phyloP scores from a whole-genome alignment of 768 basidiomycete species.

The Lyophyllum shimeji region DNA sequence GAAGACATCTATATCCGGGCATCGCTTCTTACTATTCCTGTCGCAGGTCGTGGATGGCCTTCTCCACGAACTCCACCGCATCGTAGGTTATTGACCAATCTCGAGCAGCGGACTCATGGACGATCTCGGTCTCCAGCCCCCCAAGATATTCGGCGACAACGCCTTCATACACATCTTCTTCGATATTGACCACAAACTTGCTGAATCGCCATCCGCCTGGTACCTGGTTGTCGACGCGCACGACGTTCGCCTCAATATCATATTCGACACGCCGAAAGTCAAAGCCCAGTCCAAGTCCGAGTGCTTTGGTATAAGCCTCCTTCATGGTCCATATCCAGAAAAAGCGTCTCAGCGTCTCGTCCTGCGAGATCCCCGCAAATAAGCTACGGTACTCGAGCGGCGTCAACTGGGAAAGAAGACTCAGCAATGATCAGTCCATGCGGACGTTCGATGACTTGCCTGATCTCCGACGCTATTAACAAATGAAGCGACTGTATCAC shows the following conservation, averaged over 20 bases:
- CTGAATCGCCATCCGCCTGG: slow-evolving; percentile 69
- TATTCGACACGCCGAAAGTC: slow-evolving; percentile 79
- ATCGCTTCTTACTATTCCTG: slow-evolving; percentile 2
- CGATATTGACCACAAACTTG: slow-evolving; percentile 54
- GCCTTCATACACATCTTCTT: slow-evolving; percentile 58
- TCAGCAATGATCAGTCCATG: not conserved
- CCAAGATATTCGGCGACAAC: slow-evolving; percentile 65
- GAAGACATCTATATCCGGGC: not conserved
- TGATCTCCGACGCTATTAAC: slow-evolving; percentile 64
- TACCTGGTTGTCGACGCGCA: slow-evolving; percentile 58
- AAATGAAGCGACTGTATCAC: slow-evolving; percentile 58
- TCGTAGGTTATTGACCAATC: slow-evolving; percentile 45
- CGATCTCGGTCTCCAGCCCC: slow-evolving; percentile 32
- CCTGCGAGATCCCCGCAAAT: slow-evolving; percentile 38
- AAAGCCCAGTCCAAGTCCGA: slow-evolving; percentile 81
- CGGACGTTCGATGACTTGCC: slow-evolving; percentile 34
- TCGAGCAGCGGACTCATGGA: slow-evolving; percentile 28
- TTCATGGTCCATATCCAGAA: slow-evolving; percentile 91
- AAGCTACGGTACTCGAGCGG: slow-evolving; percentile 38
- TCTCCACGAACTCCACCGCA: slow-evolving; percentile 48
- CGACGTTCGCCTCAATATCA: slow-evolving; percentile 46
- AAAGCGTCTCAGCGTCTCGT: slow-evolving; percentile 59
- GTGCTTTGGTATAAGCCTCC: slow-evolving; percentile 88
- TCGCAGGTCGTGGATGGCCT: slow-evolving; percentile 41
- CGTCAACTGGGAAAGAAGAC: slow-evolving; percentile 36